A percentile compares a stretch with the other conserved stretches of the same genome.
phyloP scores from a whole-genome alignment of 306 rosid species.

The Astragalus glycyphyllos region DNA sequence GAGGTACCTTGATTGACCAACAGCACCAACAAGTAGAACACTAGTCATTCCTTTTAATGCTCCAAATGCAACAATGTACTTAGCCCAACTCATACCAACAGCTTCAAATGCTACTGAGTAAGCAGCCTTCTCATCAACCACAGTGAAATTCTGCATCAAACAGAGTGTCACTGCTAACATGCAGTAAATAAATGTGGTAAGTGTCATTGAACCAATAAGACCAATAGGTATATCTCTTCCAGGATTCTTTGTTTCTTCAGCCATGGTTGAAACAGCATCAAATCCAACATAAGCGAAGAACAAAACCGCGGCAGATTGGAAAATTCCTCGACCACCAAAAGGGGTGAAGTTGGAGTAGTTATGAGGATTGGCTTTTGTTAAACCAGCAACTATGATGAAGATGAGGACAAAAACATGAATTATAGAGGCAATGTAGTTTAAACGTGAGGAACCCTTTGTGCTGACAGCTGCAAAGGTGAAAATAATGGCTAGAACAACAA shows the following conservation, averaged over 20 bases:
- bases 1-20: conserved; percentile 78
- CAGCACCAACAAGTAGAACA: conserved; percentile 67
- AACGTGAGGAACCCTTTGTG: conserved; percentile 73
- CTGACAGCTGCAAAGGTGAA: conserved; percentile 53
- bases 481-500: conserved; percentile 42
- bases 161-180: conserved; percentile 62
- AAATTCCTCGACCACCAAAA: conserved; percentile 55
- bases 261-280: conserved; percentile 74
- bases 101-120: conserved; percentile 64
- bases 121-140: conserved; percentile 59
- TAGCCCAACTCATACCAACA: conserved; percentile 72
- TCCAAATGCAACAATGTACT: conserved; percentile 71
- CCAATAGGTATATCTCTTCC: conserved; percentile 77
- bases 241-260: conserved; percentile 76
- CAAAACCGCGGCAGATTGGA: conserved; percentile 60
- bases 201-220: conserved; percentile 64
- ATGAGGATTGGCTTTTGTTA: conserved; percentile 52
- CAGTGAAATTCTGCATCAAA: conserved; percentile 52
- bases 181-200: conserved; percentile 52
- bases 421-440: conserved; percentile 72
- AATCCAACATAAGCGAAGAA: conserved; percentile 82
- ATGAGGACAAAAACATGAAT: conserved; percentile 54
- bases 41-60: conserved; percentile 81
- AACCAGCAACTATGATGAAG: conserved; percentile 73
- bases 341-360: conserved; percentile 58